phyloP scores from a whole-genome alignment of 306 rosid species.

The Astragalus membranaceus region DNA sequence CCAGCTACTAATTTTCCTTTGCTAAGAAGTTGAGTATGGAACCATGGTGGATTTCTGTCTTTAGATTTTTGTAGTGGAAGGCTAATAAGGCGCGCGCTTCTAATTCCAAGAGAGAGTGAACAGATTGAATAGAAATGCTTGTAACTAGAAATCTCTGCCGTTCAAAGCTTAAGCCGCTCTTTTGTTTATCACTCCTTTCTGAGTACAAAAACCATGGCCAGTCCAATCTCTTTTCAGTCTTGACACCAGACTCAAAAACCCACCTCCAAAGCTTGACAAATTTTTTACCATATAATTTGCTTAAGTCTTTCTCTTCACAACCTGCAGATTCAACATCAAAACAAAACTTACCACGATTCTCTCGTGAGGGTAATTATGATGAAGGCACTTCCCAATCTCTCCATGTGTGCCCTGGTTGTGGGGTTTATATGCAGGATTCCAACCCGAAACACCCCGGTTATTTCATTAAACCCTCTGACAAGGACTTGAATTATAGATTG shows the following conservation, averaged over 20 bases:
- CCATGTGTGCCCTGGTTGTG: slow-evolving; percentile 82
- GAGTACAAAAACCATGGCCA: not conserved
- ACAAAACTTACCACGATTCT: slow-evolving; percentile 29
- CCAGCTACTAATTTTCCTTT: not conserved
- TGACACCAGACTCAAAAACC: slow-evolving; percentile 13
- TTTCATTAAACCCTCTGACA: slow-evolving; percentile 64
- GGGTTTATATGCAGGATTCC: slow-evolving; percentile 71
- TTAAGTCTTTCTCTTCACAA: slow-evolving; percentile 27
- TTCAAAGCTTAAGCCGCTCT: slow-evolving; percentile 30
- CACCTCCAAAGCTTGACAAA: not conserved
- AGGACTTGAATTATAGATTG: slow-evolving; percentile 48
- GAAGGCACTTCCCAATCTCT: slow-evolving; percentile 37
- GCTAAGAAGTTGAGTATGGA: not conserved
- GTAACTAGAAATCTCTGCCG: slow-evolving; percentile 28
- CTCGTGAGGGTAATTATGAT: slow-evolving; percentile 81
- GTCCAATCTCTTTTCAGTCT: not conserved
- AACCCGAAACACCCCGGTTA: slow-evolving; percentile 78
- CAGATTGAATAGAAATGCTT: slow-evolving; percentile 32
- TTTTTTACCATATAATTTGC: not conserved
- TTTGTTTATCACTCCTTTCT: slow-evolving; percentile 15
- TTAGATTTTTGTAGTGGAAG: not conserved
- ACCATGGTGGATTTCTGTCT: not conserved
- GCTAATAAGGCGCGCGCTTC: not conserved
- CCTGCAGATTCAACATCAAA: slow-evolving; percentile 12
- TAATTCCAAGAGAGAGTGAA: not conserved